phyloP scores from a whole-genome alignment of 164 flowering plant genomes.

The Brasenia schreberi region DNA sequence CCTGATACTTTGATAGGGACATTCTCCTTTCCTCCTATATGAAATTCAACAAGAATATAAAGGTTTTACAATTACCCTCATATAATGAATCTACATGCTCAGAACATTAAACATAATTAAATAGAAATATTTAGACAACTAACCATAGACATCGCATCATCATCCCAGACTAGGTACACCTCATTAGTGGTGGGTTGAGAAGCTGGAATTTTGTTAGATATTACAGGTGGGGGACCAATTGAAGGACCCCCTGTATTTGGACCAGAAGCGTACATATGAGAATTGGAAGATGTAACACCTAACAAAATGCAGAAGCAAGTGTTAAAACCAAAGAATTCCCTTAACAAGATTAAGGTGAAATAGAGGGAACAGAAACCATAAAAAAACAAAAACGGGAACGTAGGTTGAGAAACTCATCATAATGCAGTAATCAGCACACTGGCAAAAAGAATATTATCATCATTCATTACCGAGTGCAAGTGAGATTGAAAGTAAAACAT shows the following conservation, averaged over 20 bases:
- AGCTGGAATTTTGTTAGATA: slow-evolving; percentile 76
- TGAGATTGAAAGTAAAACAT: no score
- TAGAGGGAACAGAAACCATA: no score
- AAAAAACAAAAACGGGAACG: no score
- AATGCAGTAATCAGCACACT: no score
- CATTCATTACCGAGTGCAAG: no score
- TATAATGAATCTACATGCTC: neutral
- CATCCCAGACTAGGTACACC: slow-evolving; percentile 98
- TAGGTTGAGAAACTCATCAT: no score
- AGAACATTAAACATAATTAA: neutral
- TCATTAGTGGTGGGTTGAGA: slow-evolving; percentile 59
- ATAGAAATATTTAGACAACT: slow-evolving; percentile 11
- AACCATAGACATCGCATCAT: slow-evolving; percentile 99
- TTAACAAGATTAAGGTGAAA: no score
- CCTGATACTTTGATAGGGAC: slow-evolving; percentile 89
- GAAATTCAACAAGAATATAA: neutral
- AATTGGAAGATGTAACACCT: slow-evolving; percentile 33
- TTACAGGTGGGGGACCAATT: slow-evolving; percentile 92
- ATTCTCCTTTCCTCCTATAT: slow-evolving; percentile 94
- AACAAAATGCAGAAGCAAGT: neutral
- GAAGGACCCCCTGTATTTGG: slow-evolving; percentile 97
- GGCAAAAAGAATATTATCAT: no score
- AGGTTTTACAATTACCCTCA: neutral
- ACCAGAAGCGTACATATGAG: slow-evolving; percentile 93
- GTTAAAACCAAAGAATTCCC: neutral